A percentile compares a stretch with the other conserved stretches of the same genome.
Evolutionary conservation across 164 flowering plant species (phyloP).

Genomic region (Kalanchoe fedtschenkoi): DNA sequence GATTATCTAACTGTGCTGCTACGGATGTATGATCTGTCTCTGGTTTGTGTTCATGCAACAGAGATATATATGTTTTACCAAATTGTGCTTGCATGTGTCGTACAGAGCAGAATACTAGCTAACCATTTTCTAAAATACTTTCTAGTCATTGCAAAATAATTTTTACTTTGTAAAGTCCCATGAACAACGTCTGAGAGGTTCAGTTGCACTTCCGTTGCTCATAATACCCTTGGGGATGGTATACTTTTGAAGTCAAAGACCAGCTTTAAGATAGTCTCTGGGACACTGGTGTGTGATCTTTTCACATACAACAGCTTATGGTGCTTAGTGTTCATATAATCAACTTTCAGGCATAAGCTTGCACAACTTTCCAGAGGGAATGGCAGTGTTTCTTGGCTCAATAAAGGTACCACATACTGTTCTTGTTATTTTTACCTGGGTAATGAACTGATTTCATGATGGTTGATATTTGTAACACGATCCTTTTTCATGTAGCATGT

Average conservation of each 20-base stretch:
- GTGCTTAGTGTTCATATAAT: not conserved
- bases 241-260: no score
- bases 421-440: slow-evolving; percentile 2
- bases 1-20: not conserved
- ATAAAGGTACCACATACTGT: slow-evolving; percentile 46
- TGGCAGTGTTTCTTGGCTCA: slow-evolving; percentile 98
- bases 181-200: not conserved
- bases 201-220: not conserved
- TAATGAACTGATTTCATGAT: not conserved
- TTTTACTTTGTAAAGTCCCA: not conserved
- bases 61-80: not conserved
- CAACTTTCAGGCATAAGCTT: slow-evolving; percentile 80
- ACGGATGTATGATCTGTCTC: not conserved
- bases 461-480: not conserved
- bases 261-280: not conserved
- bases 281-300: not conserved
- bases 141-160: not conserved
- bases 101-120: not conserved
- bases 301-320: not conserved
- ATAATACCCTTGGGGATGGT: not conserved
- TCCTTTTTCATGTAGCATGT: not conserved
- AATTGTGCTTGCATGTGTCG: not conserved
- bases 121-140: not conserved
- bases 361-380: slow-evolving; percentile 99
- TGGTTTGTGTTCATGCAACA: not conserved